These are phyloP conservation scores for Myxozyma lipomycoides DNA, from an alignment of 805 yeast genomes.

Conservation along the genomic window DNA sequence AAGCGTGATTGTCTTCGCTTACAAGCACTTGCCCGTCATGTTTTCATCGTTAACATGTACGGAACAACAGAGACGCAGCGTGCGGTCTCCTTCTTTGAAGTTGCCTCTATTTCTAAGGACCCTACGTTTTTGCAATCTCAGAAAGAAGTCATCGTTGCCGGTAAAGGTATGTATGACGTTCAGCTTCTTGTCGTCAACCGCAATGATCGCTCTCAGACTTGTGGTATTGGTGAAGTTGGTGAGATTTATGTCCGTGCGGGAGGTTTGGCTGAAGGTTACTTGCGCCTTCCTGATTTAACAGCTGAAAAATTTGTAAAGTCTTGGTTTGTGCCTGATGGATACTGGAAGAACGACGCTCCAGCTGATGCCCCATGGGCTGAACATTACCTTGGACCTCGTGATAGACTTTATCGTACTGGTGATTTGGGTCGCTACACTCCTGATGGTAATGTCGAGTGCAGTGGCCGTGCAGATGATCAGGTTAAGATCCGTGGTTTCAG, in stretches of 20 bases:
- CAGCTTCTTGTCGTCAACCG: constrained; percentile 92
- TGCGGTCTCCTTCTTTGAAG: constrained; percentile 91
- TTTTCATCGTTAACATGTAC: constrained; percentile 91
- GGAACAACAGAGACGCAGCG: constrained; percentile 99
- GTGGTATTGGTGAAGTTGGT: constrained; percentile 99
- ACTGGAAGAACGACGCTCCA: constrained; percentile 47
- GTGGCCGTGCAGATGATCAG: constrained; percentile 99
- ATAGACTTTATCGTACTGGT: constrained; percentile 93
- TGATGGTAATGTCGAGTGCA: constrained; percentile 96
- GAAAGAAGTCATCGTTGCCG: constrained; percentile 98
- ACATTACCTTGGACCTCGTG: constrained; percentile 91
- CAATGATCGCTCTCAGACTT: constrained; percentile 78
- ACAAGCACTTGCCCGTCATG: constrained; percentile 88
- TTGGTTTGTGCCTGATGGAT: constrained; percentile 68
- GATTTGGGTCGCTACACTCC: constrained; percentile 95
- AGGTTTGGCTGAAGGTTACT: constrained; percentile 94
- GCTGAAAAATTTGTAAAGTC: constrained; percentile 81
- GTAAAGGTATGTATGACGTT: constrained; percentile 94
- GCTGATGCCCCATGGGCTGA: constrained; percentile 67
- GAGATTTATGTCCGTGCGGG: constrained; percentile 98
- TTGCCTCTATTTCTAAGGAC: constrained; percentile 66
- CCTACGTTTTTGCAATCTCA: constrained; percentile 71
- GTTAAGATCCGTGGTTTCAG: constrained; percentile 98
- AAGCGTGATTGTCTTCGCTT: constrained; percentile 93
- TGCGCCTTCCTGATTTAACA: constrained; percentile 85